phyloP scores from a whole-genome alignment of 2,329 filamentous ascomycete genomes.

The Tympanopsis confertula region DNA sequence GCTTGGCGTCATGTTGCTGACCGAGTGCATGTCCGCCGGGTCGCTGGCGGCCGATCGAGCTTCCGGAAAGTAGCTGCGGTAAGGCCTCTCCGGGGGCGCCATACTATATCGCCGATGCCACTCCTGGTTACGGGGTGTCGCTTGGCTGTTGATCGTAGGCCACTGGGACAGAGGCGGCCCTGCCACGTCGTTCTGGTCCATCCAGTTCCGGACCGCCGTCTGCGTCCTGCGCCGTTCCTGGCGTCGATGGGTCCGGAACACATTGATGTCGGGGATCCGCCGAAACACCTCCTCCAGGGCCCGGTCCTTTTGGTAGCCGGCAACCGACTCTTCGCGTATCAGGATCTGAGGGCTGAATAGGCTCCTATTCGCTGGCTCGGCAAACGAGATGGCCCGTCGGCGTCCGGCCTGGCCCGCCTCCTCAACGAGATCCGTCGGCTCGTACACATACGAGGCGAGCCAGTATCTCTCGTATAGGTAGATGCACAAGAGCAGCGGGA shows the following conservation, averaged over 20 bases:
- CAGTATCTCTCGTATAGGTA: constrained; percentile 77
- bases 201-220: constrained; percentile 80
- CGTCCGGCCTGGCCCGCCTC: constrained; percentile 38
- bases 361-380: constrained; percentile 39
- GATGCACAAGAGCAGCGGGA: constrained; percentile 76
- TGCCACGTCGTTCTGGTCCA: constrained; percentile 57
- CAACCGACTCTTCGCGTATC: constrained; percentile 74
- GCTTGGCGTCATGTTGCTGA: constrained; percentile 15
- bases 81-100: constrained; percentile 24
- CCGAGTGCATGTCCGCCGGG: constrained; percentile 48
- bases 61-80: constrained; percentile 28
- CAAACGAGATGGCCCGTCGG: constrained; percentile 40
- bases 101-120: constrained; percentile 28
- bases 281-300: constrained; percentile 88
- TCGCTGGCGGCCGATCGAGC: constrained; percentile 50
- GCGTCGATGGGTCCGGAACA: constrained; percentile 45
- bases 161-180: constrained; percentile 33
- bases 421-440: constrained; percentile 78
- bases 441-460: constrained; percentile 64
- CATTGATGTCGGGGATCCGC: constrained; percentile 52
- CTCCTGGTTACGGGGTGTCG: constrained; percentile 30
- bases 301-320: constrained; percentile 79
- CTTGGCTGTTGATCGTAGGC: constrained; percentile 32
- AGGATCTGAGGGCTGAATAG: constrained; percentile 65
- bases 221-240: constrained; percentile 63